A percentile compares a stretch with the other conserved stretches of the same genome.
phyloP scores from a whole-genome alignment of 2,329 filamentous ascomycete species.

The Penicillium sp. region DNA sequence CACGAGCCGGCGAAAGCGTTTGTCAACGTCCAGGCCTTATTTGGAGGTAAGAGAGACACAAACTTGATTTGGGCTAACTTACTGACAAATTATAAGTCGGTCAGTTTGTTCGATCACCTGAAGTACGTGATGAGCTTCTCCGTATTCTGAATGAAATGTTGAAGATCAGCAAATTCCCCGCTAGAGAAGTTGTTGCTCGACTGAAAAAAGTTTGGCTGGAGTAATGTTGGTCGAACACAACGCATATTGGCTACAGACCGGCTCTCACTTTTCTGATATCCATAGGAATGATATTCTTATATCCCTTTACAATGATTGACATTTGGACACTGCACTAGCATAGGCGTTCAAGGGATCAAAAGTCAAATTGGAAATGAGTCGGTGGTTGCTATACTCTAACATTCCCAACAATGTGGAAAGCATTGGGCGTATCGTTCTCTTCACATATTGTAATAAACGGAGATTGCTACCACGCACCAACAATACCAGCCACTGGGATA shows the following conservation, averaged over 20 bases:
- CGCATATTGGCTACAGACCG: too few relatives aligned
- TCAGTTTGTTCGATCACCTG: slow-evolving; percentile 15
- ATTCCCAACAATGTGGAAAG: too few relatives aligned
- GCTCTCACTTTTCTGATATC: too few relatives aligned
- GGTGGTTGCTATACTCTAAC: too few relatives aligned
- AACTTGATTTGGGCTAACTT: not conserved
- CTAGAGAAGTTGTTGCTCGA: slow-evolving; percentile 10
- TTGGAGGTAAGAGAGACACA: slow-evolving; percentile 11
- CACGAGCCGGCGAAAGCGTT: slow-evolving; percentile 22
- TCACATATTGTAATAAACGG: too few relatives aligned
- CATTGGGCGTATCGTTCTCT: not conserved
- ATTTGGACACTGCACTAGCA: too few relatives aligned
- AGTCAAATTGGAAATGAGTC: too few relatives aligned
- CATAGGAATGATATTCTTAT: too few relatives aligned
- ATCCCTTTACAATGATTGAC: too few relatives aligned
- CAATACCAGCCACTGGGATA: slow-evolving; percentile 41
- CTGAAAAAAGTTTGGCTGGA: slow-evolving; percentile 11
- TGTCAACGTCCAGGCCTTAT: slow-evolving; percentile 25
- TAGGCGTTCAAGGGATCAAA: too few relatives aligned
- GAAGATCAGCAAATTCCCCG: slow-evolving; percentile 16
- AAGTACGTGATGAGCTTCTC: slow-evolving; percentile 13
- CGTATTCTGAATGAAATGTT: slow-evolving; percentile 14
- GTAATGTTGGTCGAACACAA: slow-evolving; percentile 28
- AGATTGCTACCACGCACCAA: not conserved
- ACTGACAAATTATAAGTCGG: slow-evolving; percentile 7